Percentiles rank a stretch among this genome's conserved stretches.
Conservation (phyloP, 805 yeast species). For the Starmera amethionina region DNA sequence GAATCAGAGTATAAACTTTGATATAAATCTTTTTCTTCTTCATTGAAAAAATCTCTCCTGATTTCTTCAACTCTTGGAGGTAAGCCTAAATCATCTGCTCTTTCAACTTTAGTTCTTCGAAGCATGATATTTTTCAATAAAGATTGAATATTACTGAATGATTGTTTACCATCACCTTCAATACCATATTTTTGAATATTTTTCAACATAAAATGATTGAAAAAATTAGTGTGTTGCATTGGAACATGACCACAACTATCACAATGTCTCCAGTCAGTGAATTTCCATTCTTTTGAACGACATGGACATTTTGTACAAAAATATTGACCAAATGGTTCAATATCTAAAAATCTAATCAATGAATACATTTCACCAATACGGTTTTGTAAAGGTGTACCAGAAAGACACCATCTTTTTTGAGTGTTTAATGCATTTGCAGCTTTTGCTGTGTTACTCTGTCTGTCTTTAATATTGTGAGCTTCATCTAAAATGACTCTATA, state of each 20-base stretch:
- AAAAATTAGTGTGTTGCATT: slow-evolving; percentile 91
- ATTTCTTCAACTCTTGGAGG: slow-evolving; percentile 95
- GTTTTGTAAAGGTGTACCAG: slow-evolving; percentile 96
- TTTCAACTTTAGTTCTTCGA: slow-evolving; percentile 88
- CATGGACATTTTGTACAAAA: slow-evolving; percentile 94
- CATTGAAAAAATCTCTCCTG: slow-evolving; percentile 80
- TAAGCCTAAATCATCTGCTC: slow-evolving; percentile 95
- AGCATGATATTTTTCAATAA: slow-evolving; percentile 77
- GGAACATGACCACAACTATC: slow-evolving; percentile 84
- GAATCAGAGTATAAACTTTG: slow-evolving; percentile 81
- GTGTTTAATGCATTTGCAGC: slow-evolving; percentile 75
- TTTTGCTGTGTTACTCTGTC: slow-evolving; percentile 87
- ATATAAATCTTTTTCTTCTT: slow-evolving; percentile 90
- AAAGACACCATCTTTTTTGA: slow-evolving; percentile 77
- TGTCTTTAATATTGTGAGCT: slow-evolving; percentile 94
- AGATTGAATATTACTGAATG: slow-evolving; percentile 69
- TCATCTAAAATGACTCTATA: slow-evolving; percentile 89
- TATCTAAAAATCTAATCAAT: slow-evolving; percentile 70
- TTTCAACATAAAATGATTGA: slow-evolving; percentile 91
- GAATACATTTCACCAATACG: slow-evolving; percentile 96
- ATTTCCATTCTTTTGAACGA: slow-evolving; percentile 72
- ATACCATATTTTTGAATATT: slow-evolving; percentile 84
- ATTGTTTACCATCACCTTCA: slow-evolving; percentile 68
- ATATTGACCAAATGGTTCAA: slow-evolving; percentile 81
- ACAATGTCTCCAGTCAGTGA: slow-evolving; percentile 76